Conservation (phyloP, 139 green algal genomes). For the Penium margaritaceum region DNA sequence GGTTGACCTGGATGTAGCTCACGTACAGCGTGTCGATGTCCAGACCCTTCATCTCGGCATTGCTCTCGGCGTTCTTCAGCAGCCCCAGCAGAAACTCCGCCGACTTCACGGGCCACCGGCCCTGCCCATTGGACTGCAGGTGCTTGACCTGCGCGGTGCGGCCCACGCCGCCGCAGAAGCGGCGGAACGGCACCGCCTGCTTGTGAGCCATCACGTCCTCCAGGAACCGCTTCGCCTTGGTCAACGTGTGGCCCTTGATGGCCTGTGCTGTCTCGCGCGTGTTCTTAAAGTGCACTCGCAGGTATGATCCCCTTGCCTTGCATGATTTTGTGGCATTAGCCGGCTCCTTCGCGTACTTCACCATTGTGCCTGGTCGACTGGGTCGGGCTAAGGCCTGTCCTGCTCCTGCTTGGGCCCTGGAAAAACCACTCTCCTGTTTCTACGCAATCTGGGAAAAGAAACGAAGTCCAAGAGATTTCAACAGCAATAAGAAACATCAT, state of each 20-base stretch:
- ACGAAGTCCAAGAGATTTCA: no score
- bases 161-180: constrained; percentile 79
- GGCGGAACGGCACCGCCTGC: constrained; percentile 86
- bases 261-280: constrained; percentile 79
- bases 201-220: constrained; percentile 88
- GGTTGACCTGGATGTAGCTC: constrained; percentile 93
- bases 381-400: no score
- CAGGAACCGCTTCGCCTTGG: constrained; percentile 89
- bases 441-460: no score
- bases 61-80: constrained; percentile 97
- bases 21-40: constrained; percentile 86
- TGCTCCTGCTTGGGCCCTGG: no score
- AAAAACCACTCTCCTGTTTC: no score
- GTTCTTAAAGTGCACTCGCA: constrained; percentile 62
- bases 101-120: constrained; percentile 93
- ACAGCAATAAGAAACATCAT: no score
- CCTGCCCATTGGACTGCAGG: constrained; percentile 71
- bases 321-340: constrained; percentile 44
- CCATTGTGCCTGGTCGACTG: no score
- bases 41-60: constrained; percentile 95
- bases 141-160: constrained; percentile 34
- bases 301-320: constrained; percentile 39
- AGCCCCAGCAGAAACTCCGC: constrained; percentile 86
- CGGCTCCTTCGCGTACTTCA: constrained; percentile 47
- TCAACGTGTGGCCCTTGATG: constrained; percentile 74